Evolutionary conservation across 495 filamentous ascomycete genomes (phyloP), one percentile per base, ranked within the genome.

Genomic region (Penicillium herquei): DNA sequence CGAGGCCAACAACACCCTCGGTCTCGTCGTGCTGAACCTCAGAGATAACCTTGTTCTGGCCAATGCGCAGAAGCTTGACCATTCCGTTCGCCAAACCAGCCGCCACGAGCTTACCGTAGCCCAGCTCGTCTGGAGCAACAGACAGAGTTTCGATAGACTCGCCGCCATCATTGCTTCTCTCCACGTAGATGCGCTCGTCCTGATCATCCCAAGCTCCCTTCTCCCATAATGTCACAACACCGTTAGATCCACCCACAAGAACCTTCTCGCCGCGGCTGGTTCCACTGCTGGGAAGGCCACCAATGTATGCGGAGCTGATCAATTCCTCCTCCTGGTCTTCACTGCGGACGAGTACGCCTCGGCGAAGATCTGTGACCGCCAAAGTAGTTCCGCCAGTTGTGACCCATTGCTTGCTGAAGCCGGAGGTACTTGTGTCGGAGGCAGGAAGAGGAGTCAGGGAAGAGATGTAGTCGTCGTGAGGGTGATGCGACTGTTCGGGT

Each of bases 271-370:
- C 89, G 21, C 85, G 84, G 52, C 73, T 81, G 21, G 72, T 76
- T 50, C 87, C 84, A 16, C 82, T 77, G 37, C 83, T 81, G 3
- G 83, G 74, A 33, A 92, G 78, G 2, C 85, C 82, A 7, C 79
- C 78, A 18, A 96, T 86, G 67, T 89, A 88, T 7, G 82, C 75
- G 1, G 88, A 88, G 67, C 87, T 89, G 12, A 96, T 80, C 52
- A 97, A 69, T 69, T 98, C 94, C 54, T 96, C 94, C 57, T 92
- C 94, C 63, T 97, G 92, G 63, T 96, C 89, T 65, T 96, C 94
- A 58, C 90, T 95, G 49, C 84, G 84, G 16, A 91, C 85, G 10
- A 97, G 70, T 1, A 96, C 88, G 6, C 90, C 90, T 33, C 86
- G 78, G 18, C 94, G 83, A 7, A 96, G 76, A 72, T 98, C 94